Base-by-base conservation (phyloP, 2,329 filamentous ascomycete species). In the Coniella lustricola region DNA sequence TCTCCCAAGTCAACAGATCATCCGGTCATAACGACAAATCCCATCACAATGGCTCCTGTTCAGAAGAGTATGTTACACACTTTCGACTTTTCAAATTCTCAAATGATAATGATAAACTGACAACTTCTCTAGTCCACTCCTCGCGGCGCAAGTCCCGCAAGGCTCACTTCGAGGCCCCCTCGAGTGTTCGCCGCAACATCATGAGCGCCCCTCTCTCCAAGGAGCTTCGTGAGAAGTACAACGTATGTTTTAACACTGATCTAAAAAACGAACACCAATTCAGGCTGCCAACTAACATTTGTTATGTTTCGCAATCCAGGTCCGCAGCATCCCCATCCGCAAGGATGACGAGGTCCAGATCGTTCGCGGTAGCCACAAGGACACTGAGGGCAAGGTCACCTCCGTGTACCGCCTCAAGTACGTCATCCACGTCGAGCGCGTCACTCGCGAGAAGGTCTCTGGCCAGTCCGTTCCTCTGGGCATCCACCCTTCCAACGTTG, bases 391-490 rank as follows among this genome's bases (percentile, higher is more conserved):
- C 79, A 97, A 97, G 81, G 81, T 98, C 76, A 90, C 85, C 65
- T 89, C 87, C 66, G 91, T 97, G 72, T 98, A 95, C 85, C 89
- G 90, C 73, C 86, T 95, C 67, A 97, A 97, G 77, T 98, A 93
- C 76, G 81, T 90, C 69, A 85, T 98, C 70, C 91, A 97, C 84
- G 74, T 98, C 72, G 91, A 96, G 83, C 89, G 91, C 66, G 85
- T 98, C 70, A 84, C 84, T 73, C 89, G 90, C 70, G 93, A 98
- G 75, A 98, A 98, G 86, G 86, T 82, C 72, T 93, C 90, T 72
- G 91, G 93, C 75, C 90, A 96, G 80, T 87, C 83, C 70, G 90
- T 97, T 50, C 91, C 91, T 57, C 80, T 97, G 68, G 89, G 89
- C 72, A 84, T 98, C 74, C 87, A 91, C 76, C 85, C 93, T 66